A percentile compares a stretch with the other conserved stretches of the same genome.
These are phyloP conservation scores for Toxicodendron radicans DNA, from an alignment of 345 rosid species.

Conservation along the genomic window DNA sequence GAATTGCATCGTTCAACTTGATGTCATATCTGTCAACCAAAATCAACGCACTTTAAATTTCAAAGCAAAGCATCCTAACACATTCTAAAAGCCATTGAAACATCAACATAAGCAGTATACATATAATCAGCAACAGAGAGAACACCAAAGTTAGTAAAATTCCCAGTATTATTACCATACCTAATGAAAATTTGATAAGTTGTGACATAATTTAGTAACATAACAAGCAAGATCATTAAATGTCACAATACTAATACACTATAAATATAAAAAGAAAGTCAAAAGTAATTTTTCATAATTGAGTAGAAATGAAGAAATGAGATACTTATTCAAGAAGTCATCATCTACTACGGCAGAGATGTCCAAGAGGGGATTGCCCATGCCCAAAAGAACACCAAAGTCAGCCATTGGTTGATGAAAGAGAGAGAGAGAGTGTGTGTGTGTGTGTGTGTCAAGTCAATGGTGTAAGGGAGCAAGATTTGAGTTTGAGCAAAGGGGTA, in stretches of 20 bases:
- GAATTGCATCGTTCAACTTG: conserved; percentile 89
- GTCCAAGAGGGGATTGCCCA: conserved; percentile 99
- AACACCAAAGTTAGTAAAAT: not conserved
- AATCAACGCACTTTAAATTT: not conserved
- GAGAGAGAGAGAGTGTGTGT: no score
- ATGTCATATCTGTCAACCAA: conserved; percentile 63
- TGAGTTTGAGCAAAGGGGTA: no score
- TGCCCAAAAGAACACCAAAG: conserved; percentile 73
- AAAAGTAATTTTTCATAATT: no score
- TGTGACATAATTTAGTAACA: no score
- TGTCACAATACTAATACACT: no score
- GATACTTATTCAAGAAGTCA: conserved; percentile 67
- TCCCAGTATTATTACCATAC: no score
- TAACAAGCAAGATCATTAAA: no score
- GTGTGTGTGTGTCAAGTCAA: no score
- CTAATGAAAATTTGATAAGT: no score
- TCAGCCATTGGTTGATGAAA: conserved; percentile 42
- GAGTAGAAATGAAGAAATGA: not conserved
- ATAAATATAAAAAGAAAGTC: no score
- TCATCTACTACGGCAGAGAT: conserved; percentile 91
- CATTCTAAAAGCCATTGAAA: no score
- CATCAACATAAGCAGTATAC: not conserved
- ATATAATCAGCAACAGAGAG: not conserved
- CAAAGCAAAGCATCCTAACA: not conserved
- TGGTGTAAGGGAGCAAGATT: no score